Evolutionary conservation across 768 basidiomycete genomes (phyloP), one percentile per base, ranked within the genome.

Genomic region (Steccherinum ochraceum): DNA sequence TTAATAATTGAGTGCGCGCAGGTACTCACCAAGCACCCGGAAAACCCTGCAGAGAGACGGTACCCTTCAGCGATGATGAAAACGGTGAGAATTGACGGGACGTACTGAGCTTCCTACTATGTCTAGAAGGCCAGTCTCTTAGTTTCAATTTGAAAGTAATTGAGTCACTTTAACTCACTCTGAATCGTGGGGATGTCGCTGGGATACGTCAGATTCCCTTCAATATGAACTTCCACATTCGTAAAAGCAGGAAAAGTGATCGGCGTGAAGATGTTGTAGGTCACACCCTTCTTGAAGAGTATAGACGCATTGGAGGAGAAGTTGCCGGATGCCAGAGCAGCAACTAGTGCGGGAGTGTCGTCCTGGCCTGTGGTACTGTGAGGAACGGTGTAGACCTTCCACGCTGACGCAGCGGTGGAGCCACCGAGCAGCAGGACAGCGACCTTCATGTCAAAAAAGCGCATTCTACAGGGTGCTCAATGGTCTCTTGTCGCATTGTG

Each of bases 241-340:
- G 69, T 75, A 47, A 83, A 60, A 0, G 57, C 60, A 0, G 80
- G 78, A 49, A 84, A 84, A 49, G 68, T 73, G 64, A 83, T 69
- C 0, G 81, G 78, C 2, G 78, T 79, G 58, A 76, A 80, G 4
- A 82, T 75, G 56, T 83, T 84, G 58, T 84, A 85, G 0, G 72
- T 78, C 18, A 72, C 63, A 30, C 80, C 79, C 47, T 77, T 69
- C 58, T 74, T 45, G 62, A 84, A 84, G 3, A 83, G 52, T 56
- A 83, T 82, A 3, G 76, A 79, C 20, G 80, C 39, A 43, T 64
- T 59, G 1, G 56, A 24, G 0, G 59, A 54, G 53, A 69, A 71
- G 24, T 66, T 67, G 4, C 63, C 62, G 0, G 56, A 26, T 0
- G 72, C 67, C 11, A 82, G 62, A 3, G 72, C 74, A 18, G 73